Base-by-base conservation (phyloP, 306 rosid species). In the Lablab purpureus region DNA sequence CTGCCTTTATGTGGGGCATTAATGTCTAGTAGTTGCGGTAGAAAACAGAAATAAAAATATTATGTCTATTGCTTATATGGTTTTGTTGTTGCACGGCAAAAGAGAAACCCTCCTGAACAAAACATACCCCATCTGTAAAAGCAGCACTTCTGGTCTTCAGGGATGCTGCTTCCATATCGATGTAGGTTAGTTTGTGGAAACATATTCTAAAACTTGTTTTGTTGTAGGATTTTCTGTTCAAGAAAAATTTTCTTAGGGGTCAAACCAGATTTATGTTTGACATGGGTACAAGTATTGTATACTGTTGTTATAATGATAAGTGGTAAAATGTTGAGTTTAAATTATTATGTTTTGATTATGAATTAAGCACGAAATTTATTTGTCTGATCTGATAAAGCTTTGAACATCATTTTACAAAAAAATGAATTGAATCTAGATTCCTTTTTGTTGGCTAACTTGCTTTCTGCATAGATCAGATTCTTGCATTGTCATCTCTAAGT, bases 1-100 rank as follows among this genome's bases (percentile, higher is more conserved):
- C 70, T 76, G 13, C 67, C 65, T 67, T 68, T 73, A 19, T 81
- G 77, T 28, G 82, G 82, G 74, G 73, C 77, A 50, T 85, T 73
- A 45, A 34, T 71, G 59, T 80, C 83, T 84, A 68, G 76, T 73
- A 25, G 76, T 79, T 84, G 68, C 18, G 72, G 75, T 62, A 49
- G 67, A 89, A 87, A 84, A 78, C 58, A 84, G 72, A 82, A 75
- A 56, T 28, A 78, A 80, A 83, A 74, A 55, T 82, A 71, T 81
- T 74, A 66, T 82, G 67, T 70, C 10, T 55, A 10, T 19, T 18
- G n/a, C 73, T 79, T 55, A 45, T 19, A 52, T 82, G 28, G 79
- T 73, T 63, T 64, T 36, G 37, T 45, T 77, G 73, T 81, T 80
- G 49, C 81, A 67, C 63, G 22, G 86, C 70, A 69, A 75, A 77